Percentiles rank a stretch among this genome's conserved stretches.
These are phyloP conservation scores for Botryotinia narcissicola DNA, from an alignment of 2,329 filamentous ascomycete genomes.

Conservation along the genomic window DNA sequence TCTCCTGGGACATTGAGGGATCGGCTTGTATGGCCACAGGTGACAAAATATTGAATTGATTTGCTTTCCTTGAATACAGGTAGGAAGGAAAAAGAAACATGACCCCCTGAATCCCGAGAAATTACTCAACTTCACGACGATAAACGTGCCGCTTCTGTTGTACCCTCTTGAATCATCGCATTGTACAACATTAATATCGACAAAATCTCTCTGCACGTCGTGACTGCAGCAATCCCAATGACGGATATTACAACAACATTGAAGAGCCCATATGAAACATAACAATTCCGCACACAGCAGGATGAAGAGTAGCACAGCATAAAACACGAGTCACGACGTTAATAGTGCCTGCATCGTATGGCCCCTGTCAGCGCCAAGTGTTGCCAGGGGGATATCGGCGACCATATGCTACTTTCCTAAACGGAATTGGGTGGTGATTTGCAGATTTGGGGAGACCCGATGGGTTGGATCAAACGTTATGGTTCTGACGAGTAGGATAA, in stretches of 20 bases:
- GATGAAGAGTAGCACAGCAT: not conserved
- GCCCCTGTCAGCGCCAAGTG: slow-evolving; percentile 9
- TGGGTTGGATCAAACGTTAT: slow-evolving; percentile 19
- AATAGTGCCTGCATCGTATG: not conserved
- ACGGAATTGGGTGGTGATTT: not conserved
- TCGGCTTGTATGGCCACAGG: slow-evolving; percentile 3
- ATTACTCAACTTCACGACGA: slow-evolving; percentile 13
- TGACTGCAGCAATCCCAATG: not conserved
- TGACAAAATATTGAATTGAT: slow-evolving; percentile 2
- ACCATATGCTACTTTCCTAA: slow-evolving; percentile 8
- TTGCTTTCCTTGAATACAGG: slow-evolving; percentile 15
- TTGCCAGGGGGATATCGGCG: slow-evolving; percentile 17
- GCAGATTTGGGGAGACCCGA: slow-evolving; percentile 13
- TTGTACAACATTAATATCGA: not conserved
- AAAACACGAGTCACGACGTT: slow-evolving; percentile 16
- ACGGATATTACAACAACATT: not conserved
- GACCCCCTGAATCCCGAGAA: slow-evolving; percentile 12
- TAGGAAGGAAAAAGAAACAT: slow-evolving; percentile 9
- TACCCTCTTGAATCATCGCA: not conserved
- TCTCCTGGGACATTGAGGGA: not conserved
- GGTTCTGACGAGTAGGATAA: slow-evolving; percentile 1
- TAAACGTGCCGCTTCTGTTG: slow-evolving; percentile 14
- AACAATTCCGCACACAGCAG: not conserved
- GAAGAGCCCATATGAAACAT: not conserved
- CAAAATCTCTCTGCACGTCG: not conserved